These are phyloP conservation scores for Candida ipomoeae DNA, from an alignment of 805 yeast species.

Conservation along the genomic window DNA sequence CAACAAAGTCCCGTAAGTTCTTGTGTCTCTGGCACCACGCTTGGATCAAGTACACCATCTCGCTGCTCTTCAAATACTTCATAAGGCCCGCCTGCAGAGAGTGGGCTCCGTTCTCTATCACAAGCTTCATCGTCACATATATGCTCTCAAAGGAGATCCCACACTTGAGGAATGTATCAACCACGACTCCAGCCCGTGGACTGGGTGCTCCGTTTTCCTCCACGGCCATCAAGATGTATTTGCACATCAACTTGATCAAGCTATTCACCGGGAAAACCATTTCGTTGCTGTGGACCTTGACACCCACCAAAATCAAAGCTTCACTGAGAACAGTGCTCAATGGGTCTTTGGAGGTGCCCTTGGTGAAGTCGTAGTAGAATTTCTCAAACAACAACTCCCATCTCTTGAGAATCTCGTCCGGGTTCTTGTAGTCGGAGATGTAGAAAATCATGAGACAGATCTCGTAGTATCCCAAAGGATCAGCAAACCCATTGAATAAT, in stretches of 20 bases:
- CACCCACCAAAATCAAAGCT: slow-evolving; percentile 51
- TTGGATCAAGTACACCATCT: slow-evolving; percentile 61
- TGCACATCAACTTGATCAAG: slow-evolving; percentile 61
- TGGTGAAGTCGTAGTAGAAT: slow-evolving; percentile 30
- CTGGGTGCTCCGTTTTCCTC: slow-evolving; percentile 26
- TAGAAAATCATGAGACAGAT: slow-evolving; percentile 74
- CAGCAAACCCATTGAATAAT: slow-evolving; percentile 79
- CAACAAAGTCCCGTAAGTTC: slow-evolving; percentile 54
- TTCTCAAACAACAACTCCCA: slow-evolving; percentile 74
- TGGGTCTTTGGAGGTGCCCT: slow-evolving; percentile 24
- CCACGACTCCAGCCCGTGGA: slow-evolving; percentile 51
- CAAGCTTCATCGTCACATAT: slow-evolving; percentile 58
- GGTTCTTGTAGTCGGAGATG: slow-evolving; percentile 78
- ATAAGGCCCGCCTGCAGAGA: slow-evolving; percentile 49
- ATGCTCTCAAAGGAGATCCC: slow-evolving; percentile 63
- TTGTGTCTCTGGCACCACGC: slow-evolving; percentile 66
- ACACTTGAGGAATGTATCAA: slow-evolving; percentile 58
- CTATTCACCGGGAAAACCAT: slow-evolving; percentile 75
- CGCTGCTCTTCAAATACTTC: slow-evolving; percentile 37
- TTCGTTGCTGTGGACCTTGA: slow-evolving; percentile 62
- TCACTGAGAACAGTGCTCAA: slow-evolving; percentile 36
- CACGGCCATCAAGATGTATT: slow-evolving; percentile 40
- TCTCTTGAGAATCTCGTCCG: slow-evolving; percentile 74
- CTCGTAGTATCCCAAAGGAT: slow-evolving; percentile 83
- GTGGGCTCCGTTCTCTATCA: slow-evolving; percentile 55